Conservation (phyloP, 2,329 filamentous ascomycete genomes). For the Aspergillus unguis region DNA sequence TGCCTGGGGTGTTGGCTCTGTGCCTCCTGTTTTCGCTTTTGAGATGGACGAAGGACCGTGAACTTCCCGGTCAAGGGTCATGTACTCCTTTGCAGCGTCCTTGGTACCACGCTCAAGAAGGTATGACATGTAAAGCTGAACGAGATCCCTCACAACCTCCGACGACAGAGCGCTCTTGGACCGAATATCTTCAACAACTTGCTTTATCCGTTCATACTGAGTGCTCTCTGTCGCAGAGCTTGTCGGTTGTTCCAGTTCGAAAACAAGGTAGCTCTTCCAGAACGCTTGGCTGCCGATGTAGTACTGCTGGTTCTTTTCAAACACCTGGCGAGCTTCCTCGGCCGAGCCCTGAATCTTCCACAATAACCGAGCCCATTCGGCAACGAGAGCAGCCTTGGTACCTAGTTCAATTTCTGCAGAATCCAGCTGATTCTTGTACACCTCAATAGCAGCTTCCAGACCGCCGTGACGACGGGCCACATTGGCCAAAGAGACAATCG, state of each 20-base stretch:
- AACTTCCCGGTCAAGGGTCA: conserved; percentile 77
- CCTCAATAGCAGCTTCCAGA: conserved; percentile 76
- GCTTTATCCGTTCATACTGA: conserved; percentile 72
- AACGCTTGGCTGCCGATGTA: conserved; percentile 83
- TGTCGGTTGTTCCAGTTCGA: conserved; percentile 81
- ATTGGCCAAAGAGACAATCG: conserved; percentile 83
- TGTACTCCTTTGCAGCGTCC: conserved; percentile 80
- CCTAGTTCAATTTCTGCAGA: conserved; percentile 67
- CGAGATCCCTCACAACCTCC: conserved; percentile 68
- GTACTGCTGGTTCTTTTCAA: conserved; percentile 75
- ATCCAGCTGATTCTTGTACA: conserved; percentile 79
- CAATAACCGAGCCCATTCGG: conserved; percentile 80
- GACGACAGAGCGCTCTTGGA: conserved; percentile 67
- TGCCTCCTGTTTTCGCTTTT: conserved; percentile 27
- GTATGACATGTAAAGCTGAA: conserved; percentile 75
- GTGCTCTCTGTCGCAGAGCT: conserved; percentile 60
- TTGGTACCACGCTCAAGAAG: conserved; percentile 78
- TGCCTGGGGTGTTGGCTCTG: conserved; percentile 14
- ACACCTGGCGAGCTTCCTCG: conserved; percentile 79
- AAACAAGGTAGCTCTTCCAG: conserved; percentile 84
- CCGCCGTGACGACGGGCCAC: conserved; percentile 78
- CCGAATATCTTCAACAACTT: conserved; percentile 72
- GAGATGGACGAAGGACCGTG: conserved; percentile 60
- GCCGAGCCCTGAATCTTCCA: conserved; percentile 83
- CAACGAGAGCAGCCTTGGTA: conserved; percentile 81